Base-by-base conservation (phyloP, 2,329 filamentous ascomycete species). In the Thelonectria olida region DNA sequence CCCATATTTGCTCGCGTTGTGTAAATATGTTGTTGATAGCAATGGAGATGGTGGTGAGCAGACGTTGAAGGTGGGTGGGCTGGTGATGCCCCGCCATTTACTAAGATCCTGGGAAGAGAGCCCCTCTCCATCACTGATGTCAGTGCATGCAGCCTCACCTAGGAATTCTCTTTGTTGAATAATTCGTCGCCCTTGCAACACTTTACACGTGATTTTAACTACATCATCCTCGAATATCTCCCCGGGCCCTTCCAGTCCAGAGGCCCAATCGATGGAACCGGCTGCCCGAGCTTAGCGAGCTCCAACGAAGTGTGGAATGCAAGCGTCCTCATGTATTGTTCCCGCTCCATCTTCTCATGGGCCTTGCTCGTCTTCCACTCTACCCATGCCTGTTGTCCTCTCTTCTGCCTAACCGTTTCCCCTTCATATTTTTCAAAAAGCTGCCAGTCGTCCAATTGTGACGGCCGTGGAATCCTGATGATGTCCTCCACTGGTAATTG, bases 371-470 rank as follows among this genome's bases (percentile, higher is more conserved):
- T 68, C 45, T 76, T 80, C 81, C 79, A 83, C 23, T 78, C 76
- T 10, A 79, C 59, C 58, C 80, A 82, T 7, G 66, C 74, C 31
- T 74, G 65, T 13, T 80, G 76, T 1, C 82, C 81, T 13, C 76
- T 69, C 4, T 72, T 68, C 49, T 77, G 66, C 57, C 76, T 77
- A 53, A 81, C 75, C 69, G 76, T 76, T 51, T 80, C 79, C 10
- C 75, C 78, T 69, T 84, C 78, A 27, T 79, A 69, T 63, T 79
- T 81, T 64, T 84, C 76, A 70, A 82, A 87, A 8, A 85, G 67
- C 2, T 74, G 60, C 84, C 83, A 88, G 59, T 88, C 85, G 61
- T 88, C 86, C 6, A 85, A 65, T 68, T 88, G 82, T 2, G 84
- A 85, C 2, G 85, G 85, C 10, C 71, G 77, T 0, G 85, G 85